Evolutionary conservation across 345 rosid genomes (phyloP).

Genomic region (Ceriops zippeliana): DNA sequence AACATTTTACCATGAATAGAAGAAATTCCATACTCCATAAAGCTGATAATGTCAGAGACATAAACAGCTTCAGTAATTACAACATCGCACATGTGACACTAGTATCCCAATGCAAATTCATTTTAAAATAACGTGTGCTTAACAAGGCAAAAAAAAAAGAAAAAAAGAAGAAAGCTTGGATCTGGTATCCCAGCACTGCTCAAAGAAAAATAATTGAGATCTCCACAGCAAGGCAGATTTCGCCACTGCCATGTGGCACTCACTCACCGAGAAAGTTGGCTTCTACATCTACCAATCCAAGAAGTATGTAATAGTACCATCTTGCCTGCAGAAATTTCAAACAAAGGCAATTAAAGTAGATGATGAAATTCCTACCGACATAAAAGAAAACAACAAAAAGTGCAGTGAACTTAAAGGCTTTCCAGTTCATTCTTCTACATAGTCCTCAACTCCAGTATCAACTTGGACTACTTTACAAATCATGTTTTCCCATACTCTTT

Average conservation of each 20-base stretch:
- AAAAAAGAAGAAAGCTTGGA: neutral
- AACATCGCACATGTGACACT: neutral
- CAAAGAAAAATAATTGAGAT: neutral
- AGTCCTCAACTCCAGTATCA: neutral
- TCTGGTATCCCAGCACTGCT: neutral
- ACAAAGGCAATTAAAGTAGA: conserved; percentile 3
- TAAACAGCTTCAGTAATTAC: conserved; percentile 5
- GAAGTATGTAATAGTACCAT: conserved; percentile 76
- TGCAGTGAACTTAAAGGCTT: neutral
- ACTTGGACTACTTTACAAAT: neutral
- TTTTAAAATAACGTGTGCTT: neutral
- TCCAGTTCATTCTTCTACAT: neutral
- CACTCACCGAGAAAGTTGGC: conserved; percentile 91
- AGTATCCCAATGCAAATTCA: too few relatives aligned
- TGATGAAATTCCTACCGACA: neutral
- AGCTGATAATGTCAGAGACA: conserved; percentile 1
- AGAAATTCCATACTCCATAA: neutral
- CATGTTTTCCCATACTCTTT: neutral
- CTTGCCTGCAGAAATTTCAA: conserved; percentile 57
- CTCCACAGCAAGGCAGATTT: neutral
- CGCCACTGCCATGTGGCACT: conserved; percentile 20
- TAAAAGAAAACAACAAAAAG: conserved; percentile 1
- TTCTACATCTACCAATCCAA: conserved; percentile 78
- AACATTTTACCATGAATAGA: neutral
- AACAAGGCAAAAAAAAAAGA: neutral